These are phyloP conservation scores for Escallonia rubra DNA, from an alignment of 129 eudicot genomes.

Conservation along the genomic window DNA sequence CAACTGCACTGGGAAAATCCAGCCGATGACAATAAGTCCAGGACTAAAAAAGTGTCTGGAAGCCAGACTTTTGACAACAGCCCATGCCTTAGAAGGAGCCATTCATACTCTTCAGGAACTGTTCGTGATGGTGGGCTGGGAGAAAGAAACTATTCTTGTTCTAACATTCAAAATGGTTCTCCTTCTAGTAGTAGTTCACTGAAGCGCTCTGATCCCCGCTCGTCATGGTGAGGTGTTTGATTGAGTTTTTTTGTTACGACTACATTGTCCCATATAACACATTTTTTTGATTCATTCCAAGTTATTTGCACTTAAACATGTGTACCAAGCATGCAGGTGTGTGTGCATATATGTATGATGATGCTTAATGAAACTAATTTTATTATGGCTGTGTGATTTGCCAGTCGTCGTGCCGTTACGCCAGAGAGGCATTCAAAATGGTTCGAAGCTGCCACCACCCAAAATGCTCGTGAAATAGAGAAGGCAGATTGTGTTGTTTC, in stretches of 20 bases:
- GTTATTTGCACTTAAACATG: not conserved
- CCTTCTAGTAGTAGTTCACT: slow-evolving; percentile 60
- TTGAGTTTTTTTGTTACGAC: not conserved
- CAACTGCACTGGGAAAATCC: slow-evolving; percentile 44
- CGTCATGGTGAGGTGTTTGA: slow-evolving; percentile 48
- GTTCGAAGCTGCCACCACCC: slow-evolving; percentile 24
- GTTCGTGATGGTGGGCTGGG: slow-evolving; percentile 40
- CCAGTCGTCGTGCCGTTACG: slow-evolving; percentile 57
- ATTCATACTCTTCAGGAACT: slow-evolving; percentile 77
- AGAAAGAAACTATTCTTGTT: slow-evolving; percentile 24
- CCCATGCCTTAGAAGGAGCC: slow-evolving; percentile 73
- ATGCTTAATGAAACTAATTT: not conserved
- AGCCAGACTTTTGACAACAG: slow-evolving; percentile 24
- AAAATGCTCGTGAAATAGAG: slow-evolving; percentile 29
- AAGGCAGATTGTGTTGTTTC: slow-evolving; percentile 17
- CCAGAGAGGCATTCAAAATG: slow-evolving; percentile 68
- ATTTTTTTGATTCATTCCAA: too few species aligned
- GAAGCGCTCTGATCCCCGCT: slow-evolving; percentile 39
- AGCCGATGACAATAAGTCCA: slow-evolving; percentile 37
- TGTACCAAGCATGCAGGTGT: not conserved
- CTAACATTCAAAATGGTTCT: slow-evolving; percentile 44
- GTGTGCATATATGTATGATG: not conserved
- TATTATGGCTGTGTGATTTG: slow-evolving; percentile 6
- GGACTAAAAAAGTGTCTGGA: slow-evolving; percentile 37
- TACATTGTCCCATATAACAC: too few species aligned